These are phyloP conservation scores for Xanthoparmelia taractica DNA, from an alignment of 495 filamentous ascomycete species.

Conservation along the genomic window DNA sequence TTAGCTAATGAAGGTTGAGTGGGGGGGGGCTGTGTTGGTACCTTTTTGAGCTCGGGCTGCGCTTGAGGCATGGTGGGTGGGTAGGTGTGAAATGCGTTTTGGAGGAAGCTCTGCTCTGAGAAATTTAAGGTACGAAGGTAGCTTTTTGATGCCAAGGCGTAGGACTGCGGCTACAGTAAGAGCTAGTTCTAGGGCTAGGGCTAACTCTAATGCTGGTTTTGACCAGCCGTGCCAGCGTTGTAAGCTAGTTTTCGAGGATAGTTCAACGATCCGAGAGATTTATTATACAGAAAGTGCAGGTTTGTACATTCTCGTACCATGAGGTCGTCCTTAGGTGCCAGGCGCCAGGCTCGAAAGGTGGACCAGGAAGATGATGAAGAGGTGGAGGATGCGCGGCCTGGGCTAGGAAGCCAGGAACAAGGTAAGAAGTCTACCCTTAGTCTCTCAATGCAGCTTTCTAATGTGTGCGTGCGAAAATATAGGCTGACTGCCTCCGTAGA, in stretches of 20 bases:
- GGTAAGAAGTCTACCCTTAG: conserved; percentile 24
- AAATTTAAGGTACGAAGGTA: too few relatives aligned
- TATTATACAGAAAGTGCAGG: too few relatives aligned
- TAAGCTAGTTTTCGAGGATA: too few relatives aligned
- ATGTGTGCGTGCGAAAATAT: conserved; percentile 5
- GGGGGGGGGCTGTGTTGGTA: conserved; percentile 37
- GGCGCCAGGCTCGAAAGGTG: conserved; percentile 69
- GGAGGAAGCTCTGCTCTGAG: too few relatives aligned
- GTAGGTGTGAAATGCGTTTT: neutral
- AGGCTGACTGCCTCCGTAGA: conserved; percentile 25
- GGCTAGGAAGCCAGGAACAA: conserved; percentile 21
- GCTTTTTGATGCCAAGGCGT: neutral
- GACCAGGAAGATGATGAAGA: conserved; percentile 43
- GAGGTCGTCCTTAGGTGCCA: conserved; percentile 59
- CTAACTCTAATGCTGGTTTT: too few relatives aligned
- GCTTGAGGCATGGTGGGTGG: conserved; percentile 76
- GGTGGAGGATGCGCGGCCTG: neutral
- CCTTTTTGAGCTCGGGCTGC: conserved; percentile 98
- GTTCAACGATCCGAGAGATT: too few relatives aligned
- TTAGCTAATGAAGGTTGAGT: neutral
- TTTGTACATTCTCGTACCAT: conserved; percentile 28
- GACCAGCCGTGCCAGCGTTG: too few relatives aligned
- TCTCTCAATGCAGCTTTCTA: conserved; percentile 4
- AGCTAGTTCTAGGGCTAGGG: too few relatives aligned
- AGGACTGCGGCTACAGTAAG: conserved; percentile 5